Conservation (phyloP, 139 green algal species). For the Chlamydomonas schloesseri region DNA sequence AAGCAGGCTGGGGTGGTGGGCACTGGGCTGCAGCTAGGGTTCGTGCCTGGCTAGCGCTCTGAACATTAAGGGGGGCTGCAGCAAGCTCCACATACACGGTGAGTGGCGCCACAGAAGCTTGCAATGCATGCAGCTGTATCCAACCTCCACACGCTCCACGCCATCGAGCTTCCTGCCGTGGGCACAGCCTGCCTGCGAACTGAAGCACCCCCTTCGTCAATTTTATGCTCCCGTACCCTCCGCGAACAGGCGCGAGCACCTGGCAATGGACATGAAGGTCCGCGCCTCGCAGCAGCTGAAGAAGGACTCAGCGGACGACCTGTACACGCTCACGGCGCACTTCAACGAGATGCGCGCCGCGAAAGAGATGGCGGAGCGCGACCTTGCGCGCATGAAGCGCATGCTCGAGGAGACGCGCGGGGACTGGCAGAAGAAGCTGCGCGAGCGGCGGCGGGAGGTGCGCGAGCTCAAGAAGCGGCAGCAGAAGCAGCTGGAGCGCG, state of each 20-base stretch:
- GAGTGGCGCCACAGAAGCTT: too few relatives aligned
- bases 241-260: conserved; percentile 85
- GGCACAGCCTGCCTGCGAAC: too few relatives aligned
- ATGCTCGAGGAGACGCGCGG: conserved; percentile 76
- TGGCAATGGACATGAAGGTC: conserved; percentile 79
- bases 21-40: too few relatives aligned
- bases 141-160: too few relatives aligned
- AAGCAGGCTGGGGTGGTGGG: too few relatives aligned
- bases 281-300: conserved; percentile 68
- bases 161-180: too few relatives aligned
- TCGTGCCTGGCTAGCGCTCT: too few relatives aligned
- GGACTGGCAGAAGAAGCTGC: conserved; percentile 80
- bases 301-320: conserved; percentile 77
- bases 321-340: conserved; percentile 71
- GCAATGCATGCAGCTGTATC: too few relatives aligned
- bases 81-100: too few relatives aligned
- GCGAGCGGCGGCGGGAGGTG: conserved; percentile 83
- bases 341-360: conserved; percentile 77
- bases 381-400: conserved; percentile 72
- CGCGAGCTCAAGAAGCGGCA: conserved; percentile 82
- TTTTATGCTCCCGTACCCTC: too few relatives aligned
- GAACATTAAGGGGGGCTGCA: too few relatives aligned
- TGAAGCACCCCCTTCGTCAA: too few relatives aligned
- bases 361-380: conserved; percentile 82
- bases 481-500: conserved; percentile 74